These are phyloP conservation scores for Lactuca saligna DNA, from an alignment of 129 eudicot species.

Conservation along the genomic window DNA sequence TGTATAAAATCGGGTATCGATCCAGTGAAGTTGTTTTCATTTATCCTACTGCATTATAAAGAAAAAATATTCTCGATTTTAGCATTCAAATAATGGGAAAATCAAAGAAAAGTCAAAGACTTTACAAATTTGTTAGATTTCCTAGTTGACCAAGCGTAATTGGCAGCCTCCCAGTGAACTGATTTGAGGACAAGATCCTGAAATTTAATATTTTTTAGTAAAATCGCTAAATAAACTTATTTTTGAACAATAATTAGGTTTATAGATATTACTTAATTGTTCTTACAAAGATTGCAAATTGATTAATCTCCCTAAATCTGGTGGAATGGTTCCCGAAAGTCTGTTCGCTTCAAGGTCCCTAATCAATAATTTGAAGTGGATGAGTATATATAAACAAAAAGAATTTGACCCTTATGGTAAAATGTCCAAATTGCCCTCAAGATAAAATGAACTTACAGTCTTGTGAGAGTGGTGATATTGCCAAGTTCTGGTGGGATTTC, in stretches of 20 bases:
- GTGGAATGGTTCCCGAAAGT: constrained; percentile 65
- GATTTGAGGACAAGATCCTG: constrained; percentile 87
- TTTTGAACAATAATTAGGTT: neutral
- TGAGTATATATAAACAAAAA: neutral
- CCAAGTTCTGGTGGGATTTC: constrained; percentile 64
- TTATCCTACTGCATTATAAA: constrained; percentile 69
- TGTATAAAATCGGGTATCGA: constrained; percentile 69
- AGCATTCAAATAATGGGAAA: neutral
- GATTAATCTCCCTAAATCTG: constrained; percentile 59
- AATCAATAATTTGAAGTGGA: constrained; percentile 28
- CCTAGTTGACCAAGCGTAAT: constrained; percentile 49
- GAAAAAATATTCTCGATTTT: neutral
- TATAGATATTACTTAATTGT: neutral
- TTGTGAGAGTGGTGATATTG: constrained; percentile 65
- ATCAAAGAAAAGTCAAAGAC: neutral
- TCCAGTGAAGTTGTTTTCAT: constrained; percentile 75
- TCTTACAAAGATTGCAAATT: constrained; percentile 64
- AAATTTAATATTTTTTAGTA: constrained; percentile 18
- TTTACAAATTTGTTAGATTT: constrained; percentile 72
- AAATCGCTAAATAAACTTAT: neutral
- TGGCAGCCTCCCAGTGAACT: constrained; percentile 65
- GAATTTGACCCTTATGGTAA: constrained; percentile 13
- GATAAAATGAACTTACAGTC: constrained; percentile 49
- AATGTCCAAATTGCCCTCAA: constrained; percentile 8
- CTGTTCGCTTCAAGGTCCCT: constrained; percentile 79